Conservation (phyloP, 192 early-diverging fungal genomes). For the Entomortierella beljakovae region DNA sequence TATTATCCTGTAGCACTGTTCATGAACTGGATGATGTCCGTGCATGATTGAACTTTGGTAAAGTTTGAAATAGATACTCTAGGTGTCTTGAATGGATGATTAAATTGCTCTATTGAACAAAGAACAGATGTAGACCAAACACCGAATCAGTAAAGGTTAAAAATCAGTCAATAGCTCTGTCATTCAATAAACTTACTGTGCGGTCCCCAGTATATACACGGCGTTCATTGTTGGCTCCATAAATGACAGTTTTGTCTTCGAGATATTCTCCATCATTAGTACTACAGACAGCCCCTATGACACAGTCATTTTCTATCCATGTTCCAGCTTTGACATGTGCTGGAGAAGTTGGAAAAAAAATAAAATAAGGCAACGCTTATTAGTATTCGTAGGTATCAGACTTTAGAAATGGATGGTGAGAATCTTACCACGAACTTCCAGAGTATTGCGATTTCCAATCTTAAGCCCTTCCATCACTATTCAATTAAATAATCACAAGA, state of each 20-base stretch:
- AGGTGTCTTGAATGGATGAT: conserved; percentile 73
- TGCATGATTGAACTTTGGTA: conserved; percentile 71
- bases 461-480: conserved; percentile 73
- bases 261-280: conserved; percentile 70
- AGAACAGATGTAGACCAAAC: no score
- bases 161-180: no score
- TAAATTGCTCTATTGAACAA: conserved; percentile 57
- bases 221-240: conserved; percentile 63
- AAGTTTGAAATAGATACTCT: conserved; percentile 69
- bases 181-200: conserved; percentile 24
- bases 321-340: conserved; percentile 67
- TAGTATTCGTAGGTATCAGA: not conserved
- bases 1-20: no score
- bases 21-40: conserved; percentile 49
- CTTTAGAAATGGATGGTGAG: not conserved
- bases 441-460: conserved; percentile 72
- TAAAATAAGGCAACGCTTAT: not conserved
- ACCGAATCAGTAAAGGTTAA: no score
- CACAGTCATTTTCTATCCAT: conserved; percentile 73
- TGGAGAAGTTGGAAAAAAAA: conserved; percentile 21
- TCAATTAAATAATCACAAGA: not conserved
- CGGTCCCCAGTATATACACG: conserved; percentile 59
- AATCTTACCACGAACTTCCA: conserved; percentile 73
- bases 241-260: conserved; percentile 74
- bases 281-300: conserved; percentile 75